Base-by-base conservation (phyloP, 345 rosid species). In the Citrus glauca region DNA sequence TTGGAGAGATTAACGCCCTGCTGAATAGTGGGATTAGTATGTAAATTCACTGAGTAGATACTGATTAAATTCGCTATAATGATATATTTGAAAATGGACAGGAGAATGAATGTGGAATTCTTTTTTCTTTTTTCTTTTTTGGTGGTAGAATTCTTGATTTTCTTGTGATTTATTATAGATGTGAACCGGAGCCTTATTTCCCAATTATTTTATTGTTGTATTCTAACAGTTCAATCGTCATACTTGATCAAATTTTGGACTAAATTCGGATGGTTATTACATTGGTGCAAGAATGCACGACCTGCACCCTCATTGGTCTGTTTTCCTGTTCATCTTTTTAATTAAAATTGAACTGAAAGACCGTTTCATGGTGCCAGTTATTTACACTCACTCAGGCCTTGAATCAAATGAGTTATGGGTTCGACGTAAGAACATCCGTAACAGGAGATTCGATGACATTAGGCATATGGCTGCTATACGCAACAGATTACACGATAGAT, bases 1-100 rank as follows among this genome's bases (percentile, higher is more conserved):
- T 95, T 37, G 99, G 99, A 79, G 98, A 94, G 88, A 94, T 96
- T 82, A 96, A 91, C 79, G 82, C 99, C 45, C 76, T 96, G 79
- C 80, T 96, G 90, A 92, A 80, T 84, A 82, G 93, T 45, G 90
- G 95, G 45, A n/a, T 91, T 55, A 80, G 86, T 5, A 88, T 87
- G 38, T 88, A 83, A 86, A 81, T 74, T 67, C 33, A 7, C 8
- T 1, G 0, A 37, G 35, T 55, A 74, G 69, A 20, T 55, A 7
- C 63, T 63, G 27, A 69, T 55, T 59, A 78, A 78, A 48, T 62
- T 56, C 71, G 75, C 82, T 3, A 71, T 75, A 19, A 64, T 11
- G n/a, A 65, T 22, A 56, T 48, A 37, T 24, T 35, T 33, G 24
- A 19, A 56, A 32, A 24, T 67, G 50, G 66, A 53, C 24, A 16